Base-by-base conservation (phyloP, 768 basidiomycete species). In the Chalciporus pseudorubinellus region DNA sequence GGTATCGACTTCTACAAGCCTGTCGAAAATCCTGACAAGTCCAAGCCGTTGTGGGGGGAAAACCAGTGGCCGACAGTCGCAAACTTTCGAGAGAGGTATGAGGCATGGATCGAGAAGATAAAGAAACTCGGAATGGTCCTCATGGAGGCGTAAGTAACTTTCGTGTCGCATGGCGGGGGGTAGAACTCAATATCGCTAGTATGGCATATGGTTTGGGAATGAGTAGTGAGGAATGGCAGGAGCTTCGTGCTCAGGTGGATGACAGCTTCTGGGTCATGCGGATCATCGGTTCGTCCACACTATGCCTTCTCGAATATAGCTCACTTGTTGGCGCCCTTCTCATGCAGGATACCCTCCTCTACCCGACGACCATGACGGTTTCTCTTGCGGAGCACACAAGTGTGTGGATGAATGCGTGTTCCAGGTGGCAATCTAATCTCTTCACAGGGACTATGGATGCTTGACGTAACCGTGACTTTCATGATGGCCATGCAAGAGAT, bases 381-480 rank as follows among this genome's bases (percentile, higher is more conserved):
- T 89, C 63, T 92, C 90, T 14, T 95, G 93, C 60, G 93, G 93
- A 22, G 89, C 88, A 21, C 93, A 97, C 72, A 92, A 86, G 91
- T 92, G 61, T 64, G 53, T 24, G 13, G 26, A 34, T 46, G 7
- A 10, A 29, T 36, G 28, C 39, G 42, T 18, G 26, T n/a, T 19
- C 22, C 33, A 12, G 29, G 34, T 31, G 48, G 44, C 6, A 9
- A 34, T 46, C 41, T 58, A 43, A 64, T 44, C 28, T 10, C 40
- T 34, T 28, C 29, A 26, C 67, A 89, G 87, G 65, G 93, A 95
- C 66, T 97, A 95, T 60, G 94, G 94, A 21, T 94, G 91, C 69
- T 67, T 92, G 56, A 95, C 93, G 85, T 91, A 69, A 62, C 80
- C 24, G 31, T 20, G 13, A 4, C 31, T 46, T 47, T 43, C 46